Conservation (phyloP, 164 flowering plant species). For the Tetrastigma voinierianum region DNA sequence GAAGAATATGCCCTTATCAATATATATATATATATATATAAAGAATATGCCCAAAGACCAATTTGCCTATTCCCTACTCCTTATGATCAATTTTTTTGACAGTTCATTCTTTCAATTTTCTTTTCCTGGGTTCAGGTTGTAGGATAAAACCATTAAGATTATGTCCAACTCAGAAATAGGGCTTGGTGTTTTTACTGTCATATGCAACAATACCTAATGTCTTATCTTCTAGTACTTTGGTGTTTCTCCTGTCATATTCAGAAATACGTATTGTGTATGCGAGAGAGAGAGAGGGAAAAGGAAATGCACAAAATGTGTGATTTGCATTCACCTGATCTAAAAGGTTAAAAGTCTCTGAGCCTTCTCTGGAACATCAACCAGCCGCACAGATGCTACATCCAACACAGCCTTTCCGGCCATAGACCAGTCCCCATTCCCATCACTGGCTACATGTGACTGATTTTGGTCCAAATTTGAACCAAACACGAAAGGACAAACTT, state of each 20-base stretch:
- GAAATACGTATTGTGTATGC: too few species aligned
- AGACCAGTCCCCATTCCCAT: slow-evolving; percentile 47
- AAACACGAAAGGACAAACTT: slow-evolving; percentile 69
- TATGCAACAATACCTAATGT: not conserved
- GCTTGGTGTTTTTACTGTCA: not conserved
- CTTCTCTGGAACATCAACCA: slow-evolving; percentile 83
- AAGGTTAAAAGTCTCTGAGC: slow-evolving; percentile 82
- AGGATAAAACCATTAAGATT: not conserved
- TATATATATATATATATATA: too few species aligned
- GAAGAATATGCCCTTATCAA: too few species aligned
- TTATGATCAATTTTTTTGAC: too few species aligned
- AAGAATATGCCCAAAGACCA: too few species aligned
- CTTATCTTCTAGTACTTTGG: too few species aligned
- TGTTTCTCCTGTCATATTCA: too few species aligned
- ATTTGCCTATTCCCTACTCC: too few species aligned
- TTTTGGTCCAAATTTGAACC: slow-evolving; percentile 75
- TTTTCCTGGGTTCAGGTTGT: too few species aligned
- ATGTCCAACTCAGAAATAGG: not conserved
- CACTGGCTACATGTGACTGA: slow-evolving; percentile 36
- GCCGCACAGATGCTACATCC: slow-evolving; percentile 85
- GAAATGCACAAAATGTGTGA: too few species aligned
- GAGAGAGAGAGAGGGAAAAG: not conserved
- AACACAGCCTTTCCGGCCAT: slow-evolving; percentile 74
- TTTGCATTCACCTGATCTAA: slow-evolving; percentile 68
- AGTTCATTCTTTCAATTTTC: too few species aligned